These are phyloP conservation scores for Epichloe typhina DNA, from an alignment of 2,329 filamentous ascomycete species.

Conservation along the genomic window DNA sequence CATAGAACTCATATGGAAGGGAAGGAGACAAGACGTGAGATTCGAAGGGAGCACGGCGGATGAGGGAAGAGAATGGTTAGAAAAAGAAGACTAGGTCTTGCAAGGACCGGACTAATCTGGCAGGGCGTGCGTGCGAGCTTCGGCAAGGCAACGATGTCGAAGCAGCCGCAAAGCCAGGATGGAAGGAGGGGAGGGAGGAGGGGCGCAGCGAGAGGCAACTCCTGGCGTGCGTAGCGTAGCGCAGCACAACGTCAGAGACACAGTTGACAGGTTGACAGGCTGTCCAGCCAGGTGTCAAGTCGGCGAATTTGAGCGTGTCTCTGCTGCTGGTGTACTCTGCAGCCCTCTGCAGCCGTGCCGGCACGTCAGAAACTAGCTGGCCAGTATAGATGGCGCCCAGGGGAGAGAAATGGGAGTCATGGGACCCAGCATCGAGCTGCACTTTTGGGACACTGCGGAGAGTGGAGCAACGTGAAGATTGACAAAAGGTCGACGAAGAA, in stretches of 20 bases:
- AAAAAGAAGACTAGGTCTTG: slow-evolving; percentile 2
- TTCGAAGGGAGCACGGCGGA: slow-evolving; percentile 3
- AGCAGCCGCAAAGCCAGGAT: slow-evolving; percentile 3
- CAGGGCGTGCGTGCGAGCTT: background rate
- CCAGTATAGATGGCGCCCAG: background rate
- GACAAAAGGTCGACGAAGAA: too few relatives aligned
- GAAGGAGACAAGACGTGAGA: slow-evolving; percentile 6
- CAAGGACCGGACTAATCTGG: background rate
- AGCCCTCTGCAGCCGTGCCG: too few relatives aligned
- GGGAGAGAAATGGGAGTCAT: slow-evolving; percentile 1
- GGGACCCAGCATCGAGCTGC: slow-evolving; percentile 2
- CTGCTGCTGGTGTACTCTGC: too few relatives aligned
- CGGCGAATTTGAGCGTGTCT: background rate
- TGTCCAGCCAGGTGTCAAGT: background rate
- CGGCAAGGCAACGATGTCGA: background rate
- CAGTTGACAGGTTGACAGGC: background rate
- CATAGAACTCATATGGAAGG: slow-evolving; percentile 57
- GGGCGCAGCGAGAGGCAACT: background rate
- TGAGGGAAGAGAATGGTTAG: slow-evolving; percentile 8
- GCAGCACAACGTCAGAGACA: too few relatives aligned
- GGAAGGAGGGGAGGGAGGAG: background rate
- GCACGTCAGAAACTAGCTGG: slow-evolving; percentile 1
- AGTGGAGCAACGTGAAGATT: too few relatives aligned
- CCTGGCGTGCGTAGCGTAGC: too few relatives aligned
- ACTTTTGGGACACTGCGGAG: background rate